phyloP scores from a whole-genome alignment of 306 rosid species.

The Sicyos edulis region DNA sequence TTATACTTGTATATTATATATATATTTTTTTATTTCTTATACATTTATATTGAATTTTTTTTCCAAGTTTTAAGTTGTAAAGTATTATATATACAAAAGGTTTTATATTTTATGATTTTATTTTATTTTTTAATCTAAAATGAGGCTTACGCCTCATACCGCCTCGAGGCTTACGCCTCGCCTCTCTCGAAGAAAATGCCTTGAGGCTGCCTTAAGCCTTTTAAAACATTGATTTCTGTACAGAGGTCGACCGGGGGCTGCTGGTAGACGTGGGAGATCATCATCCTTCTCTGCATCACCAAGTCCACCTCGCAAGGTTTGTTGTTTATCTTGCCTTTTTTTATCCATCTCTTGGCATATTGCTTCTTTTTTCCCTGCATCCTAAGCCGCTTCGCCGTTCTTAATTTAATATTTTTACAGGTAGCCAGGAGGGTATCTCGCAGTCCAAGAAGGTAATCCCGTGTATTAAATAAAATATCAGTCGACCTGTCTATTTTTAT shows the following conservation, averaged over 20 bases:
- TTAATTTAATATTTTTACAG: constrained; percentile 31
- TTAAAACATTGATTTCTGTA: background rate
- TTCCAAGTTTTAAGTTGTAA: no score
- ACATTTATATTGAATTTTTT: no score
- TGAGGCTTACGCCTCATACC: no score
- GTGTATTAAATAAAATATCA: background rate
- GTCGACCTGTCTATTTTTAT: background rate
- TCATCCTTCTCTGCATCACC: constrained; percentile 85
- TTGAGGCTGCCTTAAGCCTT: no score
- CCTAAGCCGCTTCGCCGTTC: background rate
- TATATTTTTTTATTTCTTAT: no score
- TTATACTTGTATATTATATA: no score
- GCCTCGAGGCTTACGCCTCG: no score
- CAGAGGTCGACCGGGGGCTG: constrained; percentile 71
- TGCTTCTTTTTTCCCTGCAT: constrained; percentile 15
- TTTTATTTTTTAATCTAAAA: no score
- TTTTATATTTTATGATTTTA: no score
- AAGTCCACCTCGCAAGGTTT: constrained; percentile 78
- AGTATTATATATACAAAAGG: no score
- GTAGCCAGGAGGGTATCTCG: constrained; percentile 56
- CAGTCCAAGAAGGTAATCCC: constrained; percentile 74
- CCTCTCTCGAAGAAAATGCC: no score
- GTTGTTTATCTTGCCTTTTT: constrained; percentile 19
- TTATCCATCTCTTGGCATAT: constrained; percentile 3
- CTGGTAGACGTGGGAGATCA: constrained; percentile 71